Conservation (phyloP, 106 monocot species). For the Dendrobium officinale region DNA sequence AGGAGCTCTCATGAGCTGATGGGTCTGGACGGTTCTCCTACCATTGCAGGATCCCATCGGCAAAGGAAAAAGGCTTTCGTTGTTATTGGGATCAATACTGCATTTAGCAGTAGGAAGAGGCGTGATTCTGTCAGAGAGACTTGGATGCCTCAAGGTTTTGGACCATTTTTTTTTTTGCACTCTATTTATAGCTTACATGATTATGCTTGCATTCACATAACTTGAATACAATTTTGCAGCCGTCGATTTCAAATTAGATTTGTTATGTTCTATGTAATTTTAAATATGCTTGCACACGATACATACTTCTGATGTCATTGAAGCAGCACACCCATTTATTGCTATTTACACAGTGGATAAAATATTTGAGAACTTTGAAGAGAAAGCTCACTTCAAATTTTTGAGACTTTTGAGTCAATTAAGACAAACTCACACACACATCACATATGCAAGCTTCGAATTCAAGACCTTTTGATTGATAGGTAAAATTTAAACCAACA, state of each 20-base stretch:
- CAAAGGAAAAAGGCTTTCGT: conserved; percentile 56
- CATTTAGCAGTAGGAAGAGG: conserved; percentile 78
- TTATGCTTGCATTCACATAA: neutral
- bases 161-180: neutral
- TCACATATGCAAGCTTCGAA: no score
- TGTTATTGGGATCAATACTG: conserved; percentile 65
- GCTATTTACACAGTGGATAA: no score
- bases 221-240: neutral
- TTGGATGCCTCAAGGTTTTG: conserved; percentile 69
- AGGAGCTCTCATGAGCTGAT: conserved; percentile 25
- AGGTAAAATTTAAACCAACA: no score
- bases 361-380: no score
- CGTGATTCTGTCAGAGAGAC: conserved; percentile 65
- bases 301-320: no score
- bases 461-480: no score
- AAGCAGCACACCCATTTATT: no score
- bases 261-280: neutral
- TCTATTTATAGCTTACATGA: neutral
- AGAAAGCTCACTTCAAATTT: no score
- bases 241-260: neutral
- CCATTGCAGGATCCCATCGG: conserved; percentile 4
- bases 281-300: no score
- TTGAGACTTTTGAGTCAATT: no score
- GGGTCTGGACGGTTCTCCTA: conserved; percentile 23
- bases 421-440: no score